Evolutionary conservation across 345 rosid genomes (phyloP).

Genomic region (Aurinia saxatilis): DNA sequence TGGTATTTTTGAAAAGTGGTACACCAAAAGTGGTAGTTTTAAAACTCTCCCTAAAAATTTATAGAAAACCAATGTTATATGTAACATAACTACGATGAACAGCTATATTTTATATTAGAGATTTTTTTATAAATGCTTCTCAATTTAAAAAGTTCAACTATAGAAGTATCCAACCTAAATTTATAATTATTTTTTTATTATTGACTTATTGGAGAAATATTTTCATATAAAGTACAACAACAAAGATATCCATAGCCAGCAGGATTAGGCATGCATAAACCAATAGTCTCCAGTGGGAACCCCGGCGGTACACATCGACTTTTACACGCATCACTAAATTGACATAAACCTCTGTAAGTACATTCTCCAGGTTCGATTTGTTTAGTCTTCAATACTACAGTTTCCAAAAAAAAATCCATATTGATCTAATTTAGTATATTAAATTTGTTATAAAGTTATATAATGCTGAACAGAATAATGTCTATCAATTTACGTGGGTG

Average conservation of each 20-base stretch:
- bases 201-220: too few species aligned
- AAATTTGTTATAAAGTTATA: not conserved
- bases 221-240: not conserved
- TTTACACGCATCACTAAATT: not conserved
- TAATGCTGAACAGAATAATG: too few species aligned
- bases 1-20: too few species aligned
- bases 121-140: too few species aligned
- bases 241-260: not conserved
- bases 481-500: too few species aligned
- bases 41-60: too few species aligned
- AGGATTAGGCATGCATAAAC: not conserved
- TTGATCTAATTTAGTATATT: not conserved
- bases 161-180: too few species aligned
- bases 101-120: too few species aligned
- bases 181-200: not conserved
- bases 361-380: not conserved
- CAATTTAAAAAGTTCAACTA: too few species aligned
- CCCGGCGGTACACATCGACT: slow-evolving; percentile 11
- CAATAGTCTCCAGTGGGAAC: not conserved
- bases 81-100: too few species aligned
- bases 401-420: not conserved
- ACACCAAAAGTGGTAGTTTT: too few species aligned
- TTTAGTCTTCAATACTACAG: not conserved
- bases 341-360: not conserved
- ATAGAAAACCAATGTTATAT: too few species aligned